Percentiles rank a stretch among this genome's conserved stretches.
Conservation (phyloP, 208 protist genomes). For the Herpetomonas tarakana region DNA sequence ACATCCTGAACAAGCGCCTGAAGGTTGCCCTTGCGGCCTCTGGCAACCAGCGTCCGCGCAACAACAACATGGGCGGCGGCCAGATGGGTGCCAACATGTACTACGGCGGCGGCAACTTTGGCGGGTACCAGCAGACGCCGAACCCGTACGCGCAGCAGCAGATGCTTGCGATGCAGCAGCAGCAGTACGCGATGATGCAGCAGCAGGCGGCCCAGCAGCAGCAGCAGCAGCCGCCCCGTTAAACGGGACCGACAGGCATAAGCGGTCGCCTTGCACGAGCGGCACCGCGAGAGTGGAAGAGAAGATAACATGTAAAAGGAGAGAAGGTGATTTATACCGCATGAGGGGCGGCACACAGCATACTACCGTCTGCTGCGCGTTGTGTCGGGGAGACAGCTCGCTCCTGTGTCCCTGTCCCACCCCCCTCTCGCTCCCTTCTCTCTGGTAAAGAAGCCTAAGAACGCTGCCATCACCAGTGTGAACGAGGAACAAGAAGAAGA, state of each 20-base stretch:
- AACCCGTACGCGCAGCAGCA: slow-evolving; percentile 73
- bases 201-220: slow-evolving; percentile 34
- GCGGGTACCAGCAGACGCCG: slow-evolving; percentile 44
- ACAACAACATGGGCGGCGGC: slow-evolving; percentile 22
- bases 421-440: too few relatives aligned
- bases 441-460: too few relatives aligned
- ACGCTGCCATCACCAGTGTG: too few relatives aligned
- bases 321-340: too few relatives aligned
- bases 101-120: slow-evolving; percentile 52
- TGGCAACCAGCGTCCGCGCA: slow-evolving; percentile 60
- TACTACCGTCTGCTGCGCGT: too few relatives aligned
- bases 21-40: slow-evolving; percentile 80
- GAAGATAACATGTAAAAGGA: too few relatives aligned
- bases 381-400: too few relatives aligned
- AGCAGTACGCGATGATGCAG: slow-evolving; percentile 45
- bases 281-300: too few relatives aligned
- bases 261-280: too few relatives aligned
- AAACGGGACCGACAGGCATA: neutral
- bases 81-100: slow-evolving; percentile 36
- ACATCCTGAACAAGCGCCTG: slow-evolving; percentile 86
- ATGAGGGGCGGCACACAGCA: too few relatives aligned
- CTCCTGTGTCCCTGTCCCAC: too few relatives aligned
- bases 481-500: too few relatives aligned
- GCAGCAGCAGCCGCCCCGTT: slow-evolving; percentile 24
- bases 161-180: slow-evolving; percentile 56